A percentile compares a stretch with the other conserved stretches of the same genome.
Evolutionary conservation across 441 rosid genomes (phyloP).

Genomic region (Erodium texanum): DNA sequence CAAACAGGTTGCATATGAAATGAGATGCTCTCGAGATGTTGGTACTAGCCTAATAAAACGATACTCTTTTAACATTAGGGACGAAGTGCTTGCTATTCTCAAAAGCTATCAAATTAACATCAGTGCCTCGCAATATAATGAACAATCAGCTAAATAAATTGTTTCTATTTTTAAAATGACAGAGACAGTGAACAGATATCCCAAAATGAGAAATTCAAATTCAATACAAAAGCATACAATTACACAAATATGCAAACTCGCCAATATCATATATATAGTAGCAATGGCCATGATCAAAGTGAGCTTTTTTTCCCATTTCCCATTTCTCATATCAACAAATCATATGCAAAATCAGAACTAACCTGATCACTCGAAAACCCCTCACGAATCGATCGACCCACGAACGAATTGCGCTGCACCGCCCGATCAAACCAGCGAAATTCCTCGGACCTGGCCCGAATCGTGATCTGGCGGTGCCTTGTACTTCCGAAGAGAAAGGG

Average conservation of each 20-base stretch:
- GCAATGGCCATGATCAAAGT: neutral
- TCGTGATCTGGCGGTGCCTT: conserved; percentile 15
- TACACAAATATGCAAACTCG: neutral
- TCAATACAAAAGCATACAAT: neutral
- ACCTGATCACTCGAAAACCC: no score
- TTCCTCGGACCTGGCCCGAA: conserved; percentile 31
- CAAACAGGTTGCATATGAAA: neutral
- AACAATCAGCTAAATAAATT: neutral
- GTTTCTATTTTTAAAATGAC: neutral
- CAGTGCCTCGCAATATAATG: neutral
- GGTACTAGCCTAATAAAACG: neutral
- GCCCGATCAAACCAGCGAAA: conserved; percentile 41
- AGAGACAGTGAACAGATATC: neutral
- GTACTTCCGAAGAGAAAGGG: conserved; percentile 32
- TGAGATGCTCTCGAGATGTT: neutral
- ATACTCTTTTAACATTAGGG: no score
- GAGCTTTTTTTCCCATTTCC: no score
- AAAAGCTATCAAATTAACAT: neutral
- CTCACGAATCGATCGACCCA: conserved; percentile 1
- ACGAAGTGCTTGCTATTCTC: neutral
- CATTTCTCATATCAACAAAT: no score
- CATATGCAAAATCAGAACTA: neutral
- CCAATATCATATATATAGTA: neutral
- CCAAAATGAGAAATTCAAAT: neutral
- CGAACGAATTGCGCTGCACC: neutral